Conservation (phyloP, 2,329 filamentous ascomycete genomes). For the Xylariaceae sp. region DNA sequence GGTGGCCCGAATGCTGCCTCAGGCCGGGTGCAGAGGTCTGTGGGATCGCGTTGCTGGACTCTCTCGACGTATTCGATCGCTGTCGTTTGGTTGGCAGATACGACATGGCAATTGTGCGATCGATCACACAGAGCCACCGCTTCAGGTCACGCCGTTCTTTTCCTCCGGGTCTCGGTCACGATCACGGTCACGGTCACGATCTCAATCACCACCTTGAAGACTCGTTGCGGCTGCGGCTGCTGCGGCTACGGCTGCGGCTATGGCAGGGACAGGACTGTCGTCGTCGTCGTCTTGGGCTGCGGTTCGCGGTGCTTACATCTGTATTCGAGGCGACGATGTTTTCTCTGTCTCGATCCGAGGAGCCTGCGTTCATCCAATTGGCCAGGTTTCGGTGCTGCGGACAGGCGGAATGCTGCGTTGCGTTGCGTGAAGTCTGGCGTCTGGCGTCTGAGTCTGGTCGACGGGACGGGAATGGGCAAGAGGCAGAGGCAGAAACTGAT, state of each 20-base stretch:
- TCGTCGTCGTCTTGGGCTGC: not conserved
- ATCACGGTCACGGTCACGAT: too few relatives aligned
- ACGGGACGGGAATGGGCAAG: not conserved
- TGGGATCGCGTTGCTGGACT: constrained; percentile 30
- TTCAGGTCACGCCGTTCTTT: constrained; percentile 8
- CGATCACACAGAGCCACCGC: constrained; percentile 16
- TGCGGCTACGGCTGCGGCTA: too few relatives aligned
- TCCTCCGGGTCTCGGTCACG: not conserved
- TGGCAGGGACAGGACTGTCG: not conserved
- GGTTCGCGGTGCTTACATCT: constrained; percentile 7
- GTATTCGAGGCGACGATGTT: constrained; percentile 4
- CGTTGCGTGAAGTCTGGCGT: not conserved
- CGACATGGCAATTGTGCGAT: constrained; percentile 29
- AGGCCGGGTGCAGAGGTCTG: constrained; percentile 33
- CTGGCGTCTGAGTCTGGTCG: not conserved
- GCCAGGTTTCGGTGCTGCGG: not conserved
- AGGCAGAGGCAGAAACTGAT: constrained; percentile 3
- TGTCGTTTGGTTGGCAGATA: constrained; percentile 33
- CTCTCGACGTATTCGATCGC: constrained; percentile 33
- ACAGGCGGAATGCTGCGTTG: not conserved
- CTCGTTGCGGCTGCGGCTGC: not conserved
- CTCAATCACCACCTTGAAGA: not conserved
- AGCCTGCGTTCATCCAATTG: constrained; percentile 12
- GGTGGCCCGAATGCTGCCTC: constrained; percentile 25
- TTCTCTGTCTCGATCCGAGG: not conserved